Base-by-base conservation (phyloP, 371 early-diverging fungal species). In the Mucor irregularis region DNA sequence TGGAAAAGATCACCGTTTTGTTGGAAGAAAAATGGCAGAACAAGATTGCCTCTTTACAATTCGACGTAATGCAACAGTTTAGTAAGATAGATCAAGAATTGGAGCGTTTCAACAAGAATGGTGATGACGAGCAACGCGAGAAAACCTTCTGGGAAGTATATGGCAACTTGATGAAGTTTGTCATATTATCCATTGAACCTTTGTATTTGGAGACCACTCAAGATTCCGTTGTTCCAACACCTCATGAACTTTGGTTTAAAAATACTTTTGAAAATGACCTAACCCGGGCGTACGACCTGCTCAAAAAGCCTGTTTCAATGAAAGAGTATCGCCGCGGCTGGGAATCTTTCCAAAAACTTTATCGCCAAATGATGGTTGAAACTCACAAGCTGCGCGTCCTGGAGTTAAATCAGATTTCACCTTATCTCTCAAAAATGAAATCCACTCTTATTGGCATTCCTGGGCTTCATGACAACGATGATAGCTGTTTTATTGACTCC, bases 21-120 rank as follows among this genome's bases (percentile, higher is more conserved):
- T 86, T 90, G 84, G 93, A 93, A 58, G 94, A 94, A 58, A 63
- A 72, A n/a, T 91, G 92, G 90, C 59, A 83, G 19, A 81, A 89
- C 52, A 79, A 77, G 63, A 83, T 94, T 29, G 75, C 78, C n/a
- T 68, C 76, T 0, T 37, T 91, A n/a, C 80, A 88, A 21, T 68
- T 71, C 39, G 90, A 90, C 39, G 73, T 83, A 0, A 71, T 73
- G 55, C 77, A 72, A 43, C 68, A 85, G 21, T 65, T 85, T 14
- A 69, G 79, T 34, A 80, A 82, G 22, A 64, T 90, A 4, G 76
- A 82, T 24, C 69, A 73, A 22, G 90, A 87, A 51, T 33, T 68
- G 11, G 56, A 51, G 5, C 76, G 84, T 2, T 66, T 88, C 34
- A 26, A 21, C 5, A 58, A 50, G 3, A 34, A 37, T 4, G 13